Base-by-base conservation (phyloP, 2,329 filamentous ascomycete species). In the Verticillium longisporum region DNA sequence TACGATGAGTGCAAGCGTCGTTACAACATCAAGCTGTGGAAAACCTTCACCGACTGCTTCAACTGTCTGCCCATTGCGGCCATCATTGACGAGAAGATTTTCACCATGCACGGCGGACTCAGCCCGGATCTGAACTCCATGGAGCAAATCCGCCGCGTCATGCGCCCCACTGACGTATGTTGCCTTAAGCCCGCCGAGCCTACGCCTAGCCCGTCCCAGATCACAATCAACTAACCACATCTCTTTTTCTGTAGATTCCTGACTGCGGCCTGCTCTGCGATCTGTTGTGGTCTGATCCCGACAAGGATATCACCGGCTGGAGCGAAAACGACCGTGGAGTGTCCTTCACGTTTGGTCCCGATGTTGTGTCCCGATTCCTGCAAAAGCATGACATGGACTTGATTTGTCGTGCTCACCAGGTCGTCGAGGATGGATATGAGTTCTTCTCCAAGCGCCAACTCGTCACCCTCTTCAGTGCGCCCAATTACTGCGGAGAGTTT, bases 301-400 rank as follows among this genome's bases (percentile, higher is more conserved):
- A 98, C 78, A 99, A 98, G 81, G 95, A 98, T 74, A 98, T 98
- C 70, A 98, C 94, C 15, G 95, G 95, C 61, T 99, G 95, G 95
- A 96, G 92, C 76, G 95, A 98, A 81, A 99, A 98, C 75, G 95
- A 99, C 73, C 90, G 95, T 73, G 95, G 95, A 80, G 95, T 99
- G 37, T 97, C 93, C 56, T 99, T 98, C 81, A 98, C 95, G 59
- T 99, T 99, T 71, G 95, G 95, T 5, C 94, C 94, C 21, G 94
- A 99, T 70, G 95, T 99, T 26, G 94, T 99, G 50, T 97, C 93
- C 58, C 88, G 94, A 66, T 99, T 99, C 85, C 79, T 99, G 64
- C 93, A 97, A 80, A 98, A 98, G 80, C 95, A 98, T 77, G 95
- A 99, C 80, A 98, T 99, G 94, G 95, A 99, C 72, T 84, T 99